A percentile compares a stretch with the other conserved stretches of the same genome.
Evolutionary conservation across 176 grass and related monocot species (phyloP).

Genomic region (Carex myosuroides): DNA sequence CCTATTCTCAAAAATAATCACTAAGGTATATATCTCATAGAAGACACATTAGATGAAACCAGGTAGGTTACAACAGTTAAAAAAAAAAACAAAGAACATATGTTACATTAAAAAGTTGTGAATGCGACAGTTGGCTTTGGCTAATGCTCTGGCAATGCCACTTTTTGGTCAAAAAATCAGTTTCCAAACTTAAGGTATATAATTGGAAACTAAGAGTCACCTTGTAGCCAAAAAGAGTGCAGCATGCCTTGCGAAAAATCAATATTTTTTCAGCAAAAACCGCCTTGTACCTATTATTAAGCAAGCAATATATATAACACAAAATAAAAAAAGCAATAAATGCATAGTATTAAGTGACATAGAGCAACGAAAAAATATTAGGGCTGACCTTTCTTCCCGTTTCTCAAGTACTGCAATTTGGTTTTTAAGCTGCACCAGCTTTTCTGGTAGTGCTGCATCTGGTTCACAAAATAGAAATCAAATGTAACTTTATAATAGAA

Average conservation of each 20-base stretch:
- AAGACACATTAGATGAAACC: not conserved
- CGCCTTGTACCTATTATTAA: constrained; percentile 75
- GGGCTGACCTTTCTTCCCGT: constrained; percentile 83
- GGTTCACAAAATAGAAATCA: constrained; percentile 21
- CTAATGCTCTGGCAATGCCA: constrained; percentile 2
- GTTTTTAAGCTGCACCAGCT: constrained; percentile 81
- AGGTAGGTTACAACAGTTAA: not conserved
- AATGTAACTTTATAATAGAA: not conserved
- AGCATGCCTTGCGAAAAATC: constrained; percentile 89
- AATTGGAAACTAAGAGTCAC: constrained; percentile 26
- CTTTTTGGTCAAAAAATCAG: not conserved
- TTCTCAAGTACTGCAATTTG: constrained; percentile 96
- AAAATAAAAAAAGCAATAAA: not conserved
- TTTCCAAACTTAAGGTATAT: not conserved
- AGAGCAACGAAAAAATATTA: not conserved
- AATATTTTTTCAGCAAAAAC: constrained; percentile 96
- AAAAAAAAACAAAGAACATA: not conserved
- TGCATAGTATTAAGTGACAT: not conserved
- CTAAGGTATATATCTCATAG: not conserved
- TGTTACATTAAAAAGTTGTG: not conserved
- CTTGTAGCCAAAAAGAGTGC: constrained; percentile 94
- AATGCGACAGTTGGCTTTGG: not conserved
- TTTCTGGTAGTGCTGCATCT: constrained; percentile 78
- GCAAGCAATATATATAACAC: constrained; percentile 18
- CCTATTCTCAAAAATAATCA: not conserved